A percentile compares a stretch with the other conserved stretches of the same genome.
These are phyloP conservation scores for Aegle marmelos DNA, from an alignment of 345 rosid genomes.

Conservation along the genomic window DNA sequence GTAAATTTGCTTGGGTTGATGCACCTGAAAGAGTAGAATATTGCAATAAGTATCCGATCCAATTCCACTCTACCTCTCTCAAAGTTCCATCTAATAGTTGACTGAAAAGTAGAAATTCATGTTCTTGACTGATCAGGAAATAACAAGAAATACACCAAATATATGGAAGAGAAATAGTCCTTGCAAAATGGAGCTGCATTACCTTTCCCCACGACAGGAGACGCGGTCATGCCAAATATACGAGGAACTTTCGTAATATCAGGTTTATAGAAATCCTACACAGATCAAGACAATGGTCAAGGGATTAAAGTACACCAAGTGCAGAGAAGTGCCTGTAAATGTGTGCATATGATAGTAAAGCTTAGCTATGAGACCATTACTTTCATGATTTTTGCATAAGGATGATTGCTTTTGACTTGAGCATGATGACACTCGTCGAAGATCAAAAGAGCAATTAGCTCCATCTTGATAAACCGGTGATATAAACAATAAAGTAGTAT, in stretches of 20 bases:
- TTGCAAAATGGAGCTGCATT: constrained; percentile 4
- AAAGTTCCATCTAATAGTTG: not conserved
- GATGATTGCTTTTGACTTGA: constrained; percentile 74
- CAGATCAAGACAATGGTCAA: constrained; percentile 22
- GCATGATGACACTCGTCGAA: constrained; percentile 98
- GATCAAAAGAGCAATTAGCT: constrained; percentile 74
- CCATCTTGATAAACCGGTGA: constrained; percentile 93
- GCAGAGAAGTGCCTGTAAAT: not conserved
- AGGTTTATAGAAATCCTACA: constrained; percentile 68
- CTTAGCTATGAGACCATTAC: constrained; percentile 37
- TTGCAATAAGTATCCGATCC: not conserved
- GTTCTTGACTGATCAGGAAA: not conserved
- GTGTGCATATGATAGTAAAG: not conserved
- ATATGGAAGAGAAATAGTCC: not conserved
- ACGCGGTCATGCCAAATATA: constrained; percentile 98
- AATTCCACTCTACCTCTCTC: not conserved
- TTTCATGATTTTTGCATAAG: constrained; percentile 91
- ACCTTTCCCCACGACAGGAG: constrained; percentile 97
- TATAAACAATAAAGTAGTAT: constrained; percentile 64
- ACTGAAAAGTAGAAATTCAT: not conserved
- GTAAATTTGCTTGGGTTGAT: constrained; percentile 56
- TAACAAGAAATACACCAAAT: not conserved
- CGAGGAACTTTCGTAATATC: constrained; percentile 56
- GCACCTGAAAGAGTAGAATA: constrained; percentile 61
- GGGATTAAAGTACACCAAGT: constrained; percentile 13